Conservation (phyloP, 75 land plant genomes). For the Selaginella moellendorffii region DNA sequence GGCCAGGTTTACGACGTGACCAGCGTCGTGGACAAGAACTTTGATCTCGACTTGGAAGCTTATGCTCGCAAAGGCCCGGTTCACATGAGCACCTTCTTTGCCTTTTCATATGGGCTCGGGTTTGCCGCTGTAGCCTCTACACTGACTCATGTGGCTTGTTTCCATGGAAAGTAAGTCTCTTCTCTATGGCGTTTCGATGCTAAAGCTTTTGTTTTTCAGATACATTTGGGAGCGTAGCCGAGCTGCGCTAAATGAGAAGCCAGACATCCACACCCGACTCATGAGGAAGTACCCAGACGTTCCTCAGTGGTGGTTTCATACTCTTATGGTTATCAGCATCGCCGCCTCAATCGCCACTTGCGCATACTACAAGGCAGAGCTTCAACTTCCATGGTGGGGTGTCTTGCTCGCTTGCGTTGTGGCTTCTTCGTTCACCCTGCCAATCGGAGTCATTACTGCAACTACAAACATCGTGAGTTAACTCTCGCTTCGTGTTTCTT, state of each 20-base stretch:
- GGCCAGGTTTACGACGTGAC: slow-evolving; percentile 42
- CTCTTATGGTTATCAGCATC: slow-evolving; percentile 27
- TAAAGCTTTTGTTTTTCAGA: not conserved
- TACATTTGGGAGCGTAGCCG: slow-evolving; percentile 1
- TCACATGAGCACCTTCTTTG: slow-evolving; percentile 56
- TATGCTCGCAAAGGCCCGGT: slow-evolving; percentile 33
- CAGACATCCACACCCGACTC: slow-evolving; percentile 42
- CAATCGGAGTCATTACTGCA: slow-evolving; percentile 73
- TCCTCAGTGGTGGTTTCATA: slow-evolving; percentile 75
- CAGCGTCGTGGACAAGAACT: slow-evolving; percentile 46
- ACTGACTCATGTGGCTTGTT: slow-evolving; percentile 39
- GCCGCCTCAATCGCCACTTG: slow-evolving; percentile 39
- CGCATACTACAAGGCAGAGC: slow-evolving; percentile 33
- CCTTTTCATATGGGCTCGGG: slow-evolving; percentile 46
- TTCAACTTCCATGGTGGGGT: slow-evolving; percentile 96
- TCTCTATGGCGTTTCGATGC: not conserved
- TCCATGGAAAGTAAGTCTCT: slow-evolving; percentile 58
- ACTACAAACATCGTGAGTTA: slow-evolving; percentile 64
- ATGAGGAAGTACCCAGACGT: slow-evolving; percentile 57
- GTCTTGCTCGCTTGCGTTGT: slow-evolving; percentile 55
- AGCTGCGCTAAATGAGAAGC: slow-evolving; percentile 5
- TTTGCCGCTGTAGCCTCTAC: slow-evolving; percentile 64
- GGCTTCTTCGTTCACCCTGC: slow-evolving; percentile 66
- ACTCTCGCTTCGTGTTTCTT: not conserved
- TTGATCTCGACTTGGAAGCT: slow-evolving; percentile 38